Base-by-base conservation (phyloP, 2,329 filamentous ascomycete species). In the Cladosporium sp. region DNA sequence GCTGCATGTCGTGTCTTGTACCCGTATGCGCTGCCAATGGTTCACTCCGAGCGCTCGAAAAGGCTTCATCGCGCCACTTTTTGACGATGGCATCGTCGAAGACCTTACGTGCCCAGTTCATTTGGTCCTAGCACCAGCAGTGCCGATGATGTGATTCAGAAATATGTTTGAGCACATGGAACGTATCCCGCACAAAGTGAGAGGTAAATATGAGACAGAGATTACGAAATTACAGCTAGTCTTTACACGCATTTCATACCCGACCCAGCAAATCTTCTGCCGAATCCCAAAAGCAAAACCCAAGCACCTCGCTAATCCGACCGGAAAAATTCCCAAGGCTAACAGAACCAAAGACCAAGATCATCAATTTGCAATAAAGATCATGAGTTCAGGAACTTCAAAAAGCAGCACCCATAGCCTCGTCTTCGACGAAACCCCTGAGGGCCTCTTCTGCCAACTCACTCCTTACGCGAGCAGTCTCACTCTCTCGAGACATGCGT, bases 361-460 rank as follows among this genome's bases (percentile, higher is more conserved):
- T 45, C 17, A 45, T 10, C 42, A 45, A 36, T 37, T 50, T 17
- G 47, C 34, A 50, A 24, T 7, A 50, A 32, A 50, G 34, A 50
- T 35, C 45, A 35, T 50, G 10, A 50, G 34, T 17, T 24, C 28
- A 37, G 25, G 15, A 12, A 3, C 34, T 32, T 40, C 58, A 60
- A 64, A 67, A 67, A 40, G 64, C 64, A 36, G 62, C 64, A 2
- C 71, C 72, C 45, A 73, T 70, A 37, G 69, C 66, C 59, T 73
- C 72, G 57, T 76, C 75, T 12, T 71, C 75, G 52, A 71, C 75
- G 58, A 77, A 61, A 12, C 65, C 68, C 57, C 74, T 70, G 58
- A 80, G 58, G n/a, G 74, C 73, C 61, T 75, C 68, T 62, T 80
- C 78, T 1, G 77, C 77, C 60, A 80, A 66, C 54, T 78, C 75